phyloP scores from a whole-genome alignment of 805 yeast species.

The Candida insectorum region DNA sequence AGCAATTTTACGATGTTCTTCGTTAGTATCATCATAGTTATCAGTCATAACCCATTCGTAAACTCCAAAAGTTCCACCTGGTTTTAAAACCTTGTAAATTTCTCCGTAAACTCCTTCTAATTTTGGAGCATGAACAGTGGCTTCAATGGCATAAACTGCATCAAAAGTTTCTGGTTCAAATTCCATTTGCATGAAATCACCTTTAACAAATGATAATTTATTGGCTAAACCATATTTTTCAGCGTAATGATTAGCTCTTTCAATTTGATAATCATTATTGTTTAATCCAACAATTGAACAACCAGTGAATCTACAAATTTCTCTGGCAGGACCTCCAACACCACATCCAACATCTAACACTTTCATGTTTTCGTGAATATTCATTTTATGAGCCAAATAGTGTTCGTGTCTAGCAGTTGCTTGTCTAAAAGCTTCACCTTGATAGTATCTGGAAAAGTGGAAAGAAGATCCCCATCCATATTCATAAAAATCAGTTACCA shows the following conservation, averaged over 20 bases:
- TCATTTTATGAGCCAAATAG: constrained; percentile 84
- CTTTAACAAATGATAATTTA: constrained; percentile 84
- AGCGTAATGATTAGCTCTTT: constrained; percentile 84
- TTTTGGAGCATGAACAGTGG: constrained; percentile 96
- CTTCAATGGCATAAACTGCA: constrained; percentile 97
- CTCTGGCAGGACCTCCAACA: constrained; percentile 99
- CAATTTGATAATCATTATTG: constrained; percentile 96
- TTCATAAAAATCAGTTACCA: constrained; percentile 97
- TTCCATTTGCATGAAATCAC: constrained; percentile 99
- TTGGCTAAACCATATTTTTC: constrained; percentile 58
- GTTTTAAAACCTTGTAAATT: constrained; percentile 92
- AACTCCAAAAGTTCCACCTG: constrained; percentile 97
- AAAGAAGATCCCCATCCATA: constrained; percentile 99
- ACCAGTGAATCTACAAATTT: constrained; percentile 87
- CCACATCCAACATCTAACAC: constrained; percentile 99
- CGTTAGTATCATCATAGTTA: constrained; percentile 78
- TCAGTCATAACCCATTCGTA: constrained; percentile 99
- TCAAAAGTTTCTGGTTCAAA: constrained; percentile 87
- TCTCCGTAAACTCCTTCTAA: constrained; percentile 94
- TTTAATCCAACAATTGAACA: constrained; percentile 85
- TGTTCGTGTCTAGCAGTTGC: constrained; percentile 98
- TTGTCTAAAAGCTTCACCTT: constrained; percentile 90
- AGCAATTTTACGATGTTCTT: constrained; percentile 89
- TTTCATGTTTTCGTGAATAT: constrained; percentile 71
- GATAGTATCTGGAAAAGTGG: constrained; percentile 93